Evolutionary conservation across 2,329 filamentous ascomycete genomes (phyloP).

Genomic region (Epichloe typhina): DNA sequence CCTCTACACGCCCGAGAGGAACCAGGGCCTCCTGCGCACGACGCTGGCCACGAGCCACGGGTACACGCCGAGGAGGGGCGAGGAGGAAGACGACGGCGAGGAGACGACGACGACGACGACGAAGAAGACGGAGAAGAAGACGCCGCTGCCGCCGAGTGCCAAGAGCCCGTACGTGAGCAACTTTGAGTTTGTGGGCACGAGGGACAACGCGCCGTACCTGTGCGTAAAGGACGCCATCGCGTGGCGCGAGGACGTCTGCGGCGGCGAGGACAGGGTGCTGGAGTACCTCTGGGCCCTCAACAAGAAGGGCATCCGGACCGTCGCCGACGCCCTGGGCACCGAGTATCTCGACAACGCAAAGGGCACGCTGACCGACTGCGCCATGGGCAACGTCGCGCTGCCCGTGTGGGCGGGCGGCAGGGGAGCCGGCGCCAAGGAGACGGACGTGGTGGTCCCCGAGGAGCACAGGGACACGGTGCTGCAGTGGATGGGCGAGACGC

Average conservation of each 20-base stretch:
- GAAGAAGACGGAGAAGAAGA: constrained; percentile 5
- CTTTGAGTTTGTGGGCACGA: constrained; percentile 67
- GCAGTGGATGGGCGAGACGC: constrained; percentile 42
- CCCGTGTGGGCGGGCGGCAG: constrained; percentile 37
- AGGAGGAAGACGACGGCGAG: no score
- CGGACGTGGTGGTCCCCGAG: constrained; percentile 16
- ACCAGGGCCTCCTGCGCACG: constrained; percentile 62
- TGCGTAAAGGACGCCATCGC: constrained; percentile 58
- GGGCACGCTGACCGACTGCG: constrained; percentile 50
- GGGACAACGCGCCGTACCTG: constrained; percentile 59
- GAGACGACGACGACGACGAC: not conserved
- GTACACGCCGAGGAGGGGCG: constrained; percentile 38
- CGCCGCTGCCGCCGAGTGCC: constrained; percentile 27
- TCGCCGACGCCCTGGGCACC: constrained; percentile 54
- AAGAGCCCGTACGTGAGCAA: constrained; percentile 52
- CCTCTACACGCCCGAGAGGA: constrained; percentile 63
- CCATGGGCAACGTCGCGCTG: constrained; percentile 60
- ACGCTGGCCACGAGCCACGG: constrained; percentile 73
- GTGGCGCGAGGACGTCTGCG: constrained; percentile 56
- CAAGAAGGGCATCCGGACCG: constrained; percentile 44
- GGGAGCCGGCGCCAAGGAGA: constrained; percentile 14
- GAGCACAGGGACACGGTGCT: constrained; percentile 23
- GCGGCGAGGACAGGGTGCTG: constrained; percentile 59
- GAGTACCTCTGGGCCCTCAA: constrained; percentile 51
- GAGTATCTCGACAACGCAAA: constrained; percentile 55